Evolutionary conservation across 148 eudicot species (phyloP), one percentile per base, ranked within the genome.

Genomic region (Rhododendron kiyosumense): DNA sequence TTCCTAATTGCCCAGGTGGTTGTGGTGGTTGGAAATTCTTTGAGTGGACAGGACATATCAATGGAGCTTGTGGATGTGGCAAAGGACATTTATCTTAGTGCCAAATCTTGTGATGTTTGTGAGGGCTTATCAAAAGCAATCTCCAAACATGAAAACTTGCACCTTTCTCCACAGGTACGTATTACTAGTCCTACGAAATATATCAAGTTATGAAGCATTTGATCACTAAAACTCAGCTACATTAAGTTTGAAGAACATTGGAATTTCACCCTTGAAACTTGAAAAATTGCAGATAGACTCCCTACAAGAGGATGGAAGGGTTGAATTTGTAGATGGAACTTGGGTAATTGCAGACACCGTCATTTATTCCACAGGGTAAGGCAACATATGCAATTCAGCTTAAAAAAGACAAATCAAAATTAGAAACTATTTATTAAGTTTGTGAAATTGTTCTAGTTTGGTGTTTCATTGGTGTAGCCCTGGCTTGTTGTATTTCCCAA

Each of bases 321-420:
- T 93, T 63, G 63, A 82, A 41, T 95, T 94, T 63, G 86, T 85
- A 48, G 94, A 95, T 87, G 94, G 96, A 41, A 89, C 94, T 77
- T 93, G 84, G 65, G 65, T 92, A 80, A 84, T 73, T 78, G 98
- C 95, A 22, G 93, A 94, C 87, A 91, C 94, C 76, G 87, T 95
- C 87, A 83, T 95, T 83, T 93, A 95, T 79, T 93, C 95, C 90
- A 95, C 98, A 17, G 98, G 98, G 98, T 93, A 90, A 87, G 20
- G 13, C 84, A 3, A 13, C 30, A 43, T 30, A 43, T 0, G 30
- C 5, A 15, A 30, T 49, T 73, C 11, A 63, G n/a, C 49, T 22
- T 57, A 24, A 78, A 78, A 78, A 45, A 17, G 38, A 20, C n/a
- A 76, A 15, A 38, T 7, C 43, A 34, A 74, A 74, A 32, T 54